phyloP scores from a whole-genome alignment of 2,329 filamentous ascomycete genomes.

The Paramyrothecium sp. region DNA sequence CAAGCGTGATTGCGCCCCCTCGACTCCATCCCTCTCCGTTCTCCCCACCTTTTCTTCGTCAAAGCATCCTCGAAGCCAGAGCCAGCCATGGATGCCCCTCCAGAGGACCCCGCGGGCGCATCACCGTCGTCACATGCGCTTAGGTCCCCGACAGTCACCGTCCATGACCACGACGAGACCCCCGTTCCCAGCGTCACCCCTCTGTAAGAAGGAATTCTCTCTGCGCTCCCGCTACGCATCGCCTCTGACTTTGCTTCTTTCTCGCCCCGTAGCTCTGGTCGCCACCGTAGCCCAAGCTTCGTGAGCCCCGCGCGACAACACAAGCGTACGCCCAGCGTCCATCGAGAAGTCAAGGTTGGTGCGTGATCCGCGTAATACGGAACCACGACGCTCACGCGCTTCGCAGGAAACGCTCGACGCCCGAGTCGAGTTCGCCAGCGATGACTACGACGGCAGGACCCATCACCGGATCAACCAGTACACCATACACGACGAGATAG shows the following conservation, averaged over 20 bases:
- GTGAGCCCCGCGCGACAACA: constrained; percentile 58
- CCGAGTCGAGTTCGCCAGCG: constrained; percentile 80
- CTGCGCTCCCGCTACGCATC: neutral
- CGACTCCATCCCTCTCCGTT: neutral
- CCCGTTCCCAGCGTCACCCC: neutral
- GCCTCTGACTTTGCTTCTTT: neutral
- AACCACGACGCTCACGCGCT: constrained; percentile 6
- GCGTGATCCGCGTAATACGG: neutral
- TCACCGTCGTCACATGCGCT: neutral
- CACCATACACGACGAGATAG: constrained; percentile 89
- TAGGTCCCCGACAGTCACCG: neutral
- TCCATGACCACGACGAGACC: neutral
- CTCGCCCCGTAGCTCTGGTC: constrained; percentile 38
- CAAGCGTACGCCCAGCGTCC: constrained; percentile 54
- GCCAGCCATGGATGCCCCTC: neutral
- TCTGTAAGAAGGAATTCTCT: neutral
- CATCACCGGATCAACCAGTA: constrained; percentile 95
- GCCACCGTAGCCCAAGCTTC: constrained; percentile 36
- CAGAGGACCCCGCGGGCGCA: neutral
- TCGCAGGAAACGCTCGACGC: constrained; percentile 86
- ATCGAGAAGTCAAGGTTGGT: constrained; percentile 56
- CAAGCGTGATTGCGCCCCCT: too few relatives aligned
- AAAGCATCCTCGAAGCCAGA: too few relatives aligned
- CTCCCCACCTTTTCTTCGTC: neutral
- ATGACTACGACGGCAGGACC: constrained; percentile 75